These are phyloP conservation scores for Clarireedia monteithiana DNA, from an alignment of 2,329 filamentous ascomycete species.

Conservation along the genomic window DNA sequence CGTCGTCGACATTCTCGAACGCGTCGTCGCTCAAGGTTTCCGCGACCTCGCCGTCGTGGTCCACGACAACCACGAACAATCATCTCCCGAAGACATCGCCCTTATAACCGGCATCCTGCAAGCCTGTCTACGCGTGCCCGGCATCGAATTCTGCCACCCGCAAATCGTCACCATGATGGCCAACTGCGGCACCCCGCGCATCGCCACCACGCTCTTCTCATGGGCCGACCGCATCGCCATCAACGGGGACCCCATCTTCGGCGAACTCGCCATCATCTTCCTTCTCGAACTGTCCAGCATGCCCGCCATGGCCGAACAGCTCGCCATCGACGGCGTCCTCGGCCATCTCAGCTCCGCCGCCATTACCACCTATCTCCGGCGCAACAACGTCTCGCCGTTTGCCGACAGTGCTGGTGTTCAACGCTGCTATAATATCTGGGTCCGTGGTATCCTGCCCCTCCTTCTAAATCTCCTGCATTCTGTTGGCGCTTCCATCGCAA, in stretches of 20 bases:
- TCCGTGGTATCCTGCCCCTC: slow-evolving; percentile 76
- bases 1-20: slow-evolving; percentile 67
- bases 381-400: slow-evolving; percentile 66
- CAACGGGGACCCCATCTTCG: slow-evolving; percentile 80
- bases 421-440: slow-evolving; percentile 85
- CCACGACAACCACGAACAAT: slow-evolving; percentile 61
- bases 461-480: slow-evolving; percentile 81
- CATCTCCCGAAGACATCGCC: slow-evolving; percentile 72
- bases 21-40: slow-evolving; percentile 75
- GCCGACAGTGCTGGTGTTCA: slow-evolving; percentile 59
- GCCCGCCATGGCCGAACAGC: slow-evolving; percentile 74
- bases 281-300: slow-evolving; percentile 80
- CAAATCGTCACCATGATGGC: slow-evolving; percentile 65
- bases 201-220: slow-evolving; percentile 80
- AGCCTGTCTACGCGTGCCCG: slow-evolving; percentile 70
- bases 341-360: slow-evolving; percentile 72
- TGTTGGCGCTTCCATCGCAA: slow-evolving; percentile 72
- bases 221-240: slow-evolving; percentile 82
- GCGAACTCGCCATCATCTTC: slow-evolving; percentile 84
- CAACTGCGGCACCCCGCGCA: slow-evolving; percentile 66
- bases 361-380: slow-evolving; percentile 69
- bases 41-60: slow-evolving; percentile 71
- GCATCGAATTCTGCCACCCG: slow-evolving; percentile 61
- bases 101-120: slow-evolving; percentile 85
- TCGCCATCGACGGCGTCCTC: slow-evolving; percentile 80